Percentiles rank a stretch among this genome's conserved stretches.
phyloP scores from a whole-genome alignment of 78 protist genomes.

The Isochrysis galbana region DNA sequence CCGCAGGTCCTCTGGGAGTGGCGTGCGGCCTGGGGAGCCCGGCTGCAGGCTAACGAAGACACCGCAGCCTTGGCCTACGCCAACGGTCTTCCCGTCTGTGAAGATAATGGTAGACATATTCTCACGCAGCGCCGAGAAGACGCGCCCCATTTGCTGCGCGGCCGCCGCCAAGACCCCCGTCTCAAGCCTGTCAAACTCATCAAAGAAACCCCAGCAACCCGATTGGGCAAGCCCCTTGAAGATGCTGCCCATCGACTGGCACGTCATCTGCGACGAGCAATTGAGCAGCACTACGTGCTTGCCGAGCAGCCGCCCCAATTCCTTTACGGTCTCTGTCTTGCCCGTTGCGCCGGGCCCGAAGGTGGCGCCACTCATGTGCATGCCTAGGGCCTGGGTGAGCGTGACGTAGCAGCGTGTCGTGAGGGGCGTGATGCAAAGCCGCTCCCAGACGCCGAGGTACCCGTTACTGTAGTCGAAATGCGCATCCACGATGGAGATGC shows the following conservation, averaged over 20 bases:
- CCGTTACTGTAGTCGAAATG: conserved; percentile 69
- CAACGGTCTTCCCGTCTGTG: conserved; percentile 40
- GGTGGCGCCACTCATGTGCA: conserved; percentile 88
- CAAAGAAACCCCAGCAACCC: conserved; percentile 88
- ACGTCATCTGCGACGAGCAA: conserved; percentile 85
- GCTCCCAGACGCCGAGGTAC: conserved; percentile 81
- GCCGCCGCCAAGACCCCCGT: conserved; percentile 87
- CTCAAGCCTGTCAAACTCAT: conserved; percentile 77
- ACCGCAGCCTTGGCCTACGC: conserved; percentile 48
- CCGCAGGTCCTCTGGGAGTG: conserved; percentile 89
- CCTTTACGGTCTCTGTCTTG: conserved; percentile 90
- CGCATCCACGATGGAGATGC: conserved; percentile 68
- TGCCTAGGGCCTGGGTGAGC: conserved; percentile 81
- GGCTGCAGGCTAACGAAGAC: conserved; percentile 91
- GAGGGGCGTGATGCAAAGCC: conserved; percentile 89
- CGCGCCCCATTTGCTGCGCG: conserved; percentile 76
- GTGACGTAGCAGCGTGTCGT: conserved; percentile 95
- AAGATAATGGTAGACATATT: conserved; percentile 49
- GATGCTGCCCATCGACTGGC: conserved; percentile 63
- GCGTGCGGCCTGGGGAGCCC: conserved; percentile 92
- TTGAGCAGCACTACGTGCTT: conserved; percentile 67
- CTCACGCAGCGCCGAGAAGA: conserved; percentile 68
- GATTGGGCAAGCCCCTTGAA: conserved; percentile 85
- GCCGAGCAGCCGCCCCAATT: conserved; percentile 49
- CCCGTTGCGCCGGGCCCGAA: conserved; percentile 96